Evolutionary conservation across 164 flowering plant genomes (phyloP).

Genomic region (Akebia trifoliata): DNA sequence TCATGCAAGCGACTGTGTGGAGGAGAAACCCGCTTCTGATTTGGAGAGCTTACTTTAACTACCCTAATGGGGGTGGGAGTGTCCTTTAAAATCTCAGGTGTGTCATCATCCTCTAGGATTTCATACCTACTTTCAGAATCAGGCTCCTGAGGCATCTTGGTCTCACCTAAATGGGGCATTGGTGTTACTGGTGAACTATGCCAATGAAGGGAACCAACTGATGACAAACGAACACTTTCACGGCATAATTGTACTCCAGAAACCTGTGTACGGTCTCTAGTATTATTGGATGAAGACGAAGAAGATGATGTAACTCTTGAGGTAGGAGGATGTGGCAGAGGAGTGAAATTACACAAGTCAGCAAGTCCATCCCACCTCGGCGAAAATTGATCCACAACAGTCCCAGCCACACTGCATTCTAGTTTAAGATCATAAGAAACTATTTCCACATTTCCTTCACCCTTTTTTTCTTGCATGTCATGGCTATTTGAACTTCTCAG

Average conservation of each 20-base stretch:
- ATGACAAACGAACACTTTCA: conserved; percentile 19
- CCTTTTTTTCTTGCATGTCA: conserved; percentile 18
- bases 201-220: conserved; percentile 39
- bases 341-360: conserved; percentile 21
- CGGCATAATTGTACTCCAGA: conserved; percentile 21
- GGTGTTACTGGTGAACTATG: conserved; percentile 46
- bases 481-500: conserved; percentile 19
- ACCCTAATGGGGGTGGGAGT: conserved; percentile 29
- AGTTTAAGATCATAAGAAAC: conserved; percentile 17
- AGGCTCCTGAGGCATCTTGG: conserved; percentile 17
- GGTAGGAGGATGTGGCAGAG: conserved; percentile 19
- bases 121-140: conserved; percentile 24
- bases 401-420: conserved; percentile 10
- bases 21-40: conserved; percentile 65
- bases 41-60: conserved; percentile 65
- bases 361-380: conserved; percentile 22
- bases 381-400: conserved; percentile 17
- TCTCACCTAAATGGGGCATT: conserved; percentile 20
- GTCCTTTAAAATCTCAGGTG: conserved; percentile 51
- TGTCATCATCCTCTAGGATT: conserved; percentile 48
- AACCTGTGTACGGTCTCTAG: conserved; percentile 15
- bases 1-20: conserved; percentile 36
- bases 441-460: conserved; percentile 19
- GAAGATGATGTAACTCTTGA: conserved; percentile 17
- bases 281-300: conserved; percentile 33